These are phyloP conservation scores for Ascocoryne sarcoides DNA, from an alignment of 2,329 filamentous ascomycete genomes.

Conservation along the genomic window DNA sequence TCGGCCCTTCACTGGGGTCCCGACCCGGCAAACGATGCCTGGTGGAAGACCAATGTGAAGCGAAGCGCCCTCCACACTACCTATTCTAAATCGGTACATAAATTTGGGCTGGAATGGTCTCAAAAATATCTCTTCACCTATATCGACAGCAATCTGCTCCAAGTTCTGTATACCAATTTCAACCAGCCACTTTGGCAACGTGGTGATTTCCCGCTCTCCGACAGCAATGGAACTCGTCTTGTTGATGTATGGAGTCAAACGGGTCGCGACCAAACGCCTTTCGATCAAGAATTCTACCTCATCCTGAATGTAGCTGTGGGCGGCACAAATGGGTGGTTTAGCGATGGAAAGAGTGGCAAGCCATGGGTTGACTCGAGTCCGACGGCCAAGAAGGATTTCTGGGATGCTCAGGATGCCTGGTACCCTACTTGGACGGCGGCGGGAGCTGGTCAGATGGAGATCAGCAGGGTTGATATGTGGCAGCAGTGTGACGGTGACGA, in stretches of 20 bases:
- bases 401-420: constrained; percentile 58
- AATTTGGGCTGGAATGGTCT: constrained; percentile 76
- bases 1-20: constrained; percentile 81
- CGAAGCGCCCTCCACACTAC: constrained; percentile 65
- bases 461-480: constrained; percentile 63
- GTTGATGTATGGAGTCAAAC: constrained; percentile 56
- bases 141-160: constrained; percentile 69
- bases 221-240: constrained; percentile 57
- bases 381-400: constrained; percentile 68
- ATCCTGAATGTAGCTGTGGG: constrained; percentile 70
- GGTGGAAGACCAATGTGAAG: constrained; percentile 79
- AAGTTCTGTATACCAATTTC: constrained; percentile 74
- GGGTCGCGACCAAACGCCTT: constrained; percentile 55
- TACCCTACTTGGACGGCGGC: constrained; percentile 57
- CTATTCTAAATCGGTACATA: constrained; percentile 62
- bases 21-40: constrained; percentile 61
- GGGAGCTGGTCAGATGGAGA: constrained; percentile 52
- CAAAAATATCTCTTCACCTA: constrained; percentile 85
- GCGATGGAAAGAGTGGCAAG: constrained; percentile 62
- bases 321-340: constrained; percentile 75
- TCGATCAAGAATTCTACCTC: constrained; percentile 68
- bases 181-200: constrained; percentile 58
- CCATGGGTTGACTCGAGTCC: constrained; percentile 66
- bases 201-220: constrained; percentile 56
- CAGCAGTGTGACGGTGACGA: constrained; percentile 58